Conservation (phyloP, 2,329 filamentous ascomycete species). For the Alternaria brassicae region DNA sequence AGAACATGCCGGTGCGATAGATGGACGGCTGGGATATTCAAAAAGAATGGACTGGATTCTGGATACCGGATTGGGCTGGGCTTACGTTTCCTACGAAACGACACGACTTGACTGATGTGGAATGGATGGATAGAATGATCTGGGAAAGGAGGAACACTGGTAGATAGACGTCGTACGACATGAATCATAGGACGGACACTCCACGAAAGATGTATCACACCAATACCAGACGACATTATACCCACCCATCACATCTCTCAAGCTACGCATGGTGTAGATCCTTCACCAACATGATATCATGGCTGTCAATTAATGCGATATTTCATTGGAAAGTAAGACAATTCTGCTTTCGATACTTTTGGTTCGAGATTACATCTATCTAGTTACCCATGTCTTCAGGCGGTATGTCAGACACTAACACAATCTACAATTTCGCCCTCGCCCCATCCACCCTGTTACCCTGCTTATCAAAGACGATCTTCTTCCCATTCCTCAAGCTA, state of each 20-base stretch:
- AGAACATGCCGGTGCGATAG: constrained; percentile 36
- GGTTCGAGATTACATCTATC: not conserved
- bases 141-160: not conserved
- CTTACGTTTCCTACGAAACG: not conserved
- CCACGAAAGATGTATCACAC: not conserved
- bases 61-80: not conserved
- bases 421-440: constrained; percentile 47
- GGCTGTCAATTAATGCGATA: not conserved
- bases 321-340: not conserved
- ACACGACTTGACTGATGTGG: not conserved
- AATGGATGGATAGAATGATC: not conserved
- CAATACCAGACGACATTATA: not conserved
- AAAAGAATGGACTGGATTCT: not conserved
- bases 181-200: not conserved
- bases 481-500: constrained; percentile 53
- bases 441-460: constrained; percentile 55
- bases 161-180: not conserved
- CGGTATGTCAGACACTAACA: not conserved
- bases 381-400: not conserved
- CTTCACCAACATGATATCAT: not conserved
- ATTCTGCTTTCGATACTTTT: not conserved
- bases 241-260: not conserved
- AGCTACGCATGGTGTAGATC: too few species aligned
- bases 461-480: constrained; percentile 63
- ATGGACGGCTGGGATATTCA: not conserved